Percentiles rank a stretch among this genome's conserved stretches.
These are phyloP conservation scores for Pyrrhoderma noxium DNA, from an alignment of 1,284 basidiomycete genomes.

Conservation along the genomic window DNA sequence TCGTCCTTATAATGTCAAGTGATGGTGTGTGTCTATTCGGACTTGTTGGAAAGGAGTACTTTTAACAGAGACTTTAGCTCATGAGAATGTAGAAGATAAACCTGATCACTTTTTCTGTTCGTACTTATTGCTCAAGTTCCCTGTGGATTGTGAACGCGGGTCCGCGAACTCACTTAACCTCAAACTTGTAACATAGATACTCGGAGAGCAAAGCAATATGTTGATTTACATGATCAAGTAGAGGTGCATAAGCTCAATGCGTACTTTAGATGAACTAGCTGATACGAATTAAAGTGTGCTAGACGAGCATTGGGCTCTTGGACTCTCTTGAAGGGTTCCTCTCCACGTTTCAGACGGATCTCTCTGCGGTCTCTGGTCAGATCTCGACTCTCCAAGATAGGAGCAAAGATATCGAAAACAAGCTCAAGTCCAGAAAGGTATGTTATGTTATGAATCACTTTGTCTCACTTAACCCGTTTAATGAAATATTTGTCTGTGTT, in stretches of 20 bases:
- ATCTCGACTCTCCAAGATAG: constrained; percentile 89
- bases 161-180: background rate
- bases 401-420: constrained; percentile 83
- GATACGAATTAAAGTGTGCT: constrained; percentile 15
- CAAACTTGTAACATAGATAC: constrained; percentile 16
- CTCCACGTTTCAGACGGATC: constrained; percentile 90
- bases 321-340: constrained; percentile 85
- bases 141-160: background rate
- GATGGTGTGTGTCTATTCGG: too few relatives aligned
- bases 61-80: too few relatives aligned
- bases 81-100: too few relatives aligned
- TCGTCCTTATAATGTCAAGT: too few relatives aligned
- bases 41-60: too few relatives aligned
- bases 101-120: constrained; percentile 12
- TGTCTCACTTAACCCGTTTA: too few relatives aligned
- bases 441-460: constrained; percentile 24
- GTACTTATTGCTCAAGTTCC: background rate
- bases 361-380: constrained; percentile 90
- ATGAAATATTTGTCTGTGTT: background rate
- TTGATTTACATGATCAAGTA: constrained; percentile 81
- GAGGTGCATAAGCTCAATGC: constrained; percentile 31
- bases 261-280: background rate
- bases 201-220: constrained; percentile 58
- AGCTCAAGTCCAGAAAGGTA: constrained; percentile 78
- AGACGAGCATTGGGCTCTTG: constrained; percentile 74